Conservation (phyloP, 257 asterid genomes). For the Nicotiana knightiana region DNA sequence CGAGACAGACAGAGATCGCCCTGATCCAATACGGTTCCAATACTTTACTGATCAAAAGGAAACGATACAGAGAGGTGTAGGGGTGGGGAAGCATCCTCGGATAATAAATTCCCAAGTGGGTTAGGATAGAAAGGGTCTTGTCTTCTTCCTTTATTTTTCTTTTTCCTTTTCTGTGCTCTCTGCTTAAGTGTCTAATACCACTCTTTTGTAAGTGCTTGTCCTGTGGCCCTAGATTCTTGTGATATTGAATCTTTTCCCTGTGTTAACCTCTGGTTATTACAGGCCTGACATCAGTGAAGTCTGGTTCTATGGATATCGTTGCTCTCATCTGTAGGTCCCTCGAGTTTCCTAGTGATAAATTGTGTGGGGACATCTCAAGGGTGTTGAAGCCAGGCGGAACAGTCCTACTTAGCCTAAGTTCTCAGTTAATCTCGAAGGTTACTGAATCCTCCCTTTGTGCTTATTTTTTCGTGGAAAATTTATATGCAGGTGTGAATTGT, state of each 20-base stretch:
- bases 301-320: slow-evolving; percentile 48
- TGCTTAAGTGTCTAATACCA: too few species aligned
- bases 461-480: not conserved
- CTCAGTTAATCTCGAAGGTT: slow-evolving; percentile 32
- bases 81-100: not conserved
- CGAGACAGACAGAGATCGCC: not conserved
- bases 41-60: not conserved
- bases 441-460: not conserved
- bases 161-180: not conserved
- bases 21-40: too few species aligned
- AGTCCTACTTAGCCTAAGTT: slow-evolving; percentile 31
- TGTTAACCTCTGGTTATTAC: slow-evolving; percentile 11
- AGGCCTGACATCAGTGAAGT: slow-evolving; percentile 48
- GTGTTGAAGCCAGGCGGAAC: slow-evolving; percentile 71
- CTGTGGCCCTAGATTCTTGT: not conserved
- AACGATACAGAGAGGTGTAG: not conserved
- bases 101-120: not conserved
- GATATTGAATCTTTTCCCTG: not conserved
- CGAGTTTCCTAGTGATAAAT: slow-evolving; percentile 47
- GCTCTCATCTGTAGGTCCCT: slow-evolving; percentile 38
- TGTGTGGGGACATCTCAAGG: slow-evolving; percentile 46
- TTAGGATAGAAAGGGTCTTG: not conserved
- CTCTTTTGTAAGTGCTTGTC: too few species aligned
- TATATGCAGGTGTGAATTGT: not conserved
- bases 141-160: not conserved